Evolutionary conservation across 495 filamentous ascomycete species (phyloP), one percentile per base, ranked within the genome.

Genomic region (Aspergillus indologenus): DNA sequence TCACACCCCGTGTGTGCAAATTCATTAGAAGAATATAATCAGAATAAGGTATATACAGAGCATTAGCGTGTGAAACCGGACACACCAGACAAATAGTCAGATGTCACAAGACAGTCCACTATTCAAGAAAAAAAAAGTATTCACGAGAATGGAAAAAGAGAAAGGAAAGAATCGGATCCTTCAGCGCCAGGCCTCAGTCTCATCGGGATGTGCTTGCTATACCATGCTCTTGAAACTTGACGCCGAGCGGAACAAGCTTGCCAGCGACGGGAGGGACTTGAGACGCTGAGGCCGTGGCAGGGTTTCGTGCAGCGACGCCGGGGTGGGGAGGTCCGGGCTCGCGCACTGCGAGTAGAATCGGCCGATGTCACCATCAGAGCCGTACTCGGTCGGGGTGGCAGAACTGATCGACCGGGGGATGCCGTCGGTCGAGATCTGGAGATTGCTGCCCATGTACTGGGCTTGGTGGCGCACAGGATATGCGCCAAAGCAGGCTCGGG

Each of bases 241-340:
- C 18, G 48, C 48, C 15, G 48, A 51, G 15, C 23, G 22, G 23
- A 51, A 51, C 48, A 51, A 12, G 18, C 48, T 51, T n/a, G 48
- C 48, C 48, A 51, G 48, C 48, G 48, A 51, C 7, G 48, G 48
- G n/a, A 51, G 23, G 12, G 48, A 51, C 17, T 51, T 51, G 22
- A 51, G 23, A 5, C 24, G 24, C 48, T 19, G 22, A n/a, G 22
- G 22, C 22, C 12, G 22, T 19, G 48, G 48, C 14, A 24, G 22
- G 34, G 34, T 40, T 8, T 40, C 34, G 34, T 40, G 34, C 24
- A 29, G 23, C 3, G 48, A 29, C 12, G 22, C 48, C 23, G 29
- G 5, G 2, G 22, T 4, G 5, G 22, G 9, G 23, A 26, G 48
- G 3, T 51, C 48, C 29, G 48, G 48, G 23, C 48, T 51, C 9